A percentile compares a stretch with the other conserved stretches of the same genome.
These are phyloP conservation scores for Daldinia bambusicola DNA, from an alignment of 495 filamentous ascomycete genomes.

Conservation along the genomic window DNA sequence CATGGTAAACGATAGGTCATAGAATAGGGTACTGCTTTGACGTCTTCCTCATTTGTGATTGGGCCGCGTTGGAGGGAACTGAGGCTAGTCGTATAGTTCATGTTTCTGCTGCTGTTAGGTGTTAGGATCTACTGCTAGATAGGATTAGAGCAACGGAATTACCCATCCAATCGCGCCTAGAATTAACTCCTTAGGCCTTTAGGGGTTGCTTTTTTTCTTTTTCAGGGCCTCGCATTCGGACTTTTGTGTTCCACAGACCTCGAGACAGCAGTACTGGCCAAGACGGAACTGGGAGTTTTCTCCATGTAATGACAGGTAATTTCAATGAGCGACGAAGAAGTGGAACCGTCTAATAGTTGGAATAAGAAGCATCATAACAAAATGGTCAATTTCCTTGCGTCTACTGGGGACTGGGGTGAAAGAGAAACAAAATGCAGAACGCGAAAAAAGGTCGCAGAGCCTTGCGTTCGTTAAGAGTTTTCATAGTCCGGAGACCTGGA, in stretches of 20 bases:
- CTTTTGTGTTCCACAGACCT: constrained; percentile 30
- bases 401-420: neutral
- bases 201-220: constrained; percentile 31
- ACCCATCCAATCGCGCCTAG: constrained; percentile 30
- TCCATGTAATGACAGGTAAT: constrained; percentile 21
- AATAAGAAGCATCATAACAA: constrained; percentile 11
- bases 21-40: constrained; percentile 10
- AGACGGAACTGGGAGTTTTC: constrained; percentile 30
- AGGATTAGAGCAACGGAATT: constrained; percentile 28
- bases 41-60: constrained; percentile 15
- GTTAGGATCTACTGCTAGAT: constrained; percentile 9
- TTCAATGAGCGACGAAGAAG: constrained; percentile 8
- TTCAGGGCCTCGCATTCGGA: constrained; percentile 8
- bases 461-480: neutral
- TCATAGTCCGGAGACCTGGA: neutral
- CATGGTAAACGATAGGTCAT: constrained; percentile 21
- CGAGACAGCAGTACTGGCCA: constrained; percentile 16
- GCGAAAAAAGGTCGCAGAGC: neutral
- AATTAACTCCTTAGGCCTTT: constrained; percentile 15
- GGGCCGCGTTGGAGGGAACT: constrained; percentile 15
- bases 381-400: neutral
- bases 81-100: constrained; percentile 19
- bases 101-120: constrained; percentile 12
- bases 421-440: neutral
- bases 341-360: constrained; percentile 10